These are phyloP conservation scores for Sesbania bispinosa DNA, from an alignment of 306 rosid species.

Conservation along the genomic window DNA sequence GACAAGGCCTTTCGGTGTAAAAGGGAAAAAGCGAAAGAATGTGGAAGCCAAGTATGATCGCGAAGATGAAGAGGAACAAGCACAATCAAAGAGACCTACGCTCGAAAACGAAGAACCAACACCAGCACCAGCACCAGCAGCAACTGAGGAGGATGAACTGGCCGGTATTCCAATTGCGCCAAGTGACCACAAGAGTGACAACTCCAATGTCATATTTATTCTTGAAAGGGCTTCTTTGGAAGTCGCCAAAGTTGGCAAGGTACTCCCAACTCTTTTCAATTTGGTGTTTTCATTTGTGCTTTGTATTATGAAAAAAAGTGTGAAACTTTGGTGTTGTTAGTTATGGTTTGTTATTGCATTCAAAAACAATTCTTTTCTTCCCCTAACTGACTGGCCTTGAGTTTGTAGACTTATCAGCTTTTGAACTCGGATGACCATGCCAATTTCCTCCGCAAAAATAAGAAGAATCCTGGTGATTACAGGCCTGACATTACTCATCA, in stretches of 20 bases:
- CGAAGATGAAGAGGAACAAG: background rate
- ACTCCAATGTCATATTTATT: conserved; percentile 53
- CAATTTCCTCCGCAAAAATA: conserved; percentile 55
- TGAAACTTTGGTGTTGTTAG: background rate
- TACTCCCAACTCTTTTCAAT: background rate
- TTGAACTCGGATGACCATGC: conserved; percentile 82
- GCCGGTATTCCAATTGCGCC: conserved; percentile 26
- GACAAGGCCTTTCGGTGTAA: conserved; percentile 21
- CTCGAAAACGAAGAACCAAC: background rate
- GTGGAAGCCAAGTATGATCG: background rate
- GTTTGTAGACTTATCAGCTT: conserved; percentile 63
- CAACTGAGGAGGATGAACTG: background rate
- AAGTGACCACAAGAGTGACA: background rate
- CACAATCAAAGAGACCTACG: background rate
- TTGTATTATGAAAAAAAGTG: background rate
- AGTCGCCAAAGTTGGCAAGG: conserved; percentile 93
- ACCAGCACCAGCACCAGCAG: background rate
- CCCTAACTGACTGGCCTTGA: background rate
- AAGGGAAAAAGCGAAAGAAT: conserved; percentile 20
- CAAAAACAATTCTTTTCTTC: background rate
- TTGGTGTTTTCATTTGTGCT: background rate
- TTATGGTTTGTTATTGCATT: background rate
- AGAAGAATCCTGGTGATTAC: conserved; percentile 71
- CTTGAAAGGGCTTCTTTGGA: conserved; percentile 88
- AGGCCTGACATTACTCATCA: conserved; percentile 89